Base-by-base conservation (phyloP, 2,329 filamentous ascomycete species). In the Xylaria digitata region DNA sequence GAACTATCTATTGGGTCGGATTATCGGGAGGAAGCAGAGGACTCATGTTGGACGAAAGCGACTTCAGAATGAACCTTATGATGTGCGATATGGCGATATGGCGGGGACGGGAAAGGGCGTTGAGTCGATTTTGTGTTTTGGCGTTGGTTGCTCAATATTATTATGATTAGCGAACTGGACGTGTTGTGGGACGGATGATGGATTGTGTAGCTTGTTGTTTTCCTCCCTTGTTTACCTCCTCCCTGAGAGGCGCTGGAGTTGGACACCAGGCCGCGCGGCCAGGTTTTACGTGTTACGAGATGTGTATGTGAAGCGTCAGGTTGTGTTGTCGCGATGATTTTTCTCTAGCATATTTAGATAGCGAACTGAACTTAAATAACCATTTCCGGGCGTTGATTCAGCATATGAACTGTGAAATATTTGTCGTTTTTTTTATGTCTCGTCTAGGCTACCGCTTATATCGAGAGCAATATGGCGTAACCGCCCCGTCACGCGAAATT, bases 111-210 rank as follows among this genome's bases (percentile, higher is more conserved):
- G 37, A 19, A n/a, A 26, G 26, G 61, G 48, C 42, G 40, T 40
- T 26, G 21, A 21, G 32, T 55, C 9, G 32, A 62, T 50, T 42
- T 30, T 30, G 9, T n/a, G 42, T 7, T 17, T 30, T 4, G 5
- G 17, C 1, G 15, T 8, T 26, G 11, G 19, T 15, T 30, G n/a
- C 40, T 15, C 32, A 17, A 32, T 19, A 9, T 40, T n/a, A 13
- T 1, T 15, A 37, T 46, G 13, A 11, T 23, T 34, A n/a, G 11
- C 2, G 17, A 17, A 8, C 26, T 23, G 7, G 58, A 4, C 1
- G 19, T 21, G 17, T 52, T 45, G n/a, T 30, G 15, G 4, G 19
- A 55, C 34, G 53, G 11, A 48, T 61, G 60, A 6, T 19, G 55
- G 52, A 9, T 15, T 48, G n/a, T 42, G 21, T 32, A 32, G 21